These are phyloP conservation scores for Rhynchospora pubera DNA, from an alignment of 176 grass and related monocot species.

Conservation along the genomic window DNA sequence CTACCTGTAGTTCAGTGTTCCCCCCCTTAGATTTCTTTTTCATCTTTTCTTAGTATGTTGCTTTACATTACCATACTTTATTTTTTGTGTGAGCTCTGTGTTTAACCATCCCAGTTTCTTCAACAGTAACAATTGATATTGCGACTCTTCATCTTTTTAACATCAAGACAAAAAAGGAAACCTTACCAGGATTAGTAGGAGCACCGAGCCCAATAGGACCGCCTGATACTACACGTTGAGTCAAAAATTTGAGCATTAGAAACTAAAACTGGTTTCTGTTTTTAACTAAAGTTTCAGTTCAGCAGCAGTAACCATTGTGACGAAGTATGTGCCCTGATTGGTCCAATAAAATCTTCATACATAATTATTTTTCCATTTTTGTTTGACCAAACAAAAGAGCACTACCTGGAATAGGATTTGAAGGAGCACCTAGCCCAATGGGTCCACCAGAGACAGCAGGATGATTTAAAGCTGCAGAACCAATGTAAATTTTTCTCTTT, in stretches of 20 bases:
- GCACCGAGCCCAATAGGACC: slow-evolving; percentile 21
- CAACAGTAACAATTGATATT: neutral
- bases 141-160: neutral
- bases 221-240: slow-evolving; percentile 7
- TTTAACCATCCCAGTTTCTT: neutral
- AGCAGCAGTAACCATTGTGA: neutral
- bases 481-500: neutral
- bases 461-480: slow-evolving; percentile 21
- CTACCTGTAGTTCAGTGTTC: neutral
- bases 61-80: neutral
- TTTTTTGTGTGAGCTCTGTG: neutral
- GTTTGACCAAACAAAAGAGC: neutral
- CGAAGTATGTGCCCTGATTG: neutral
- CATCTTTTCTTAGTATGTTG: neutral
- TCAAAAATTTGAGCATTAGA: neutral
- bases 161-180: neutral
- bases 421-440: slow-evolving; percentile 20
- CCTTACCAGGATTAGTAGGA: slow-evolving; percentile 25
- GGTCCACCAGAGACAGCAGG: slow-evolving; percentile 14
- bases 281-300: neutral
- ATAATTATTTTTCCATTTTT: neutral
- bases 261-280: neutral
- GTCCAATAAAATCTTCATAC: neutral
- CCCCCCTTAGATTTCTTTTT: neutral
- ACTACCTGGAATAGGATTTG: slow-evolving; percentile 26